phyloP scores from a whole-genome alignment of 108 stramenopile species.

The Fragilariopsis cylindrus region DNA sequence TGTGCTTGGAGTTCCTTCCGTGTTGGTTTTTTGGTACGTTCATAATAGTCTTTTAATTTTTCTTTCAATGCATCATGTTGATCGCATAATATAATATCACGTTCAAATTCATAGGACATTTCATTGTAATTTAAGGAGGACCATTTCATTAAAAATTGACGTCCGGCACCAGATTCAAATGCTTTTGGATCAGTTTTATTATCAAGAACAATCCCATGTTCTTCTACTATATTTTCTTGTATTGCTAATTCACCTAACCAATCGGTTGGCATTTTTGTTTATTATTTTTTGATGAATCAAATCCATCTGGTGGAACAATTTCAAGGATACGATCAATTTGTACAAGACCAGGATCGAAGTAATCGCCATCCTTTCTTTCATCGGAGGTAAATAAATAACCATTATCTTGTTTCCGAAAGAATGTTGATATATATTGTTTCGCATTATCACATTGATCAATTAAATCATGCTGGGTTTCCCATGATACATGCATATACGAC shows the following conservation, averaged over 20 bases:
- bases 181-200: constrained; percentile 42
- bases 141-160: constrained; percentile 86
- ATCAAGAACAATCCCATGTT: constrained; percentile 73
- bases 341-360: constrained; percentile 80
- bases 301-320: constrained; percentile 35
- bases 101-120: constrained; percentile 76
- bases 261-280: constrained; percentile 12
- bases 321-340: constrained; percentile 85
- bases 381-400: constrained; percentile 74
- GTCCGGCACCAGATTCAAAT: constrained; percentile 71
- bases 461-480: constrained; percentile 86
- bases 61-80: constrained; percentile 56
- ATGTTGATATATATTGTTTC: constrained; percentile 67
- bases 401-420: constrained; percentile 66
- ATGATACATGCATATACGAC: constrained; percentile 78
- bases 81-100: constrained; percentile 81
- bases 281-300: not conserved
- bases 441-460: constrained; percentile 63
- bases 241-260: constrained; percentile 32
- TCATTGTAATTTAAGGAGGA: constrained; percentile 63
- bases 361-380: constrained; percentile 90
- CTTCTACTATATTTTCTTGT: constrained; percentile 16
- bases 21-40: constrained; percentile 52
- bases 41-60: constrained; percentile 51
- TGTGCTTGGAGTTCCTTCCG: constrained; percentile 37